These are phyloP conservation scores for Fusarium albosuccineum DNA, from an alignment of 2,329 filamentous ascomycete genomes.

Conservation along the genomic window DNA sequence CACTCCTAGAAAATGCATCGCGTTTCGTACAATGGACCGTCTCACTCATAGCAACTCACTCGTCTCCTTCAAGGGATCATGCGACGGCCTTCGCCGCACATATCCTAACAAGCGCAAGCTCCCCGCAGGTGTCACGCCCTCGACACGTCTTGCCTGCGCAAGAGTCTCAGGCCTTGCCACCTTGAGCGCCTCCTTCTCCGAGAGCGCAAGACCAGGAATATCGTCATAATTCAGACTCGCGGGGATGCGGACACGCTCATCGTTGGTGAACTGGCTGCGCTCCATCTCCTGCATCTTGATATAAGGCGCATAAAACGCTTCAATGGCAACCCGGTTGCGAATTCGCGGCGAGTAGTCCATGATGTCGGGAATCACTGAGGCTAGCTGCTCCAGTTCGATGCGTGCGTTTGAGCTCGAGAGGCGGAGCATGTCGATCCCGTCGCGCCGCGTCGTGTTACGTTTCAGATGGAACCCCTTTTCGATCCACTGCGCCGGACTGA, in stretches of 20 bases:
- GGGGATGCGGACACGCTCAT: constrained; percentile 82
- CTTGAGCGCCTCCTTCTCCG: constrained; percentile 80
- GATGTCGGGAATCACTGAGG: constrained; percentile 69
- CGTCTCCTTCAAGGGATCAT: background rate
- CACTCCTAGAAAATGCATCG: background rate
- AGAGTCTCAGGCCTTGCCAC: constrained; percentile 83
- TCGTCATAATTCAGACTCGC: constrained; percentile 79
- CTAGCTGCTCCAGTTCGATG: constrained; percentile 65
- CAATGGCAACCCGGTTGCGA: constrained; percentile 79
- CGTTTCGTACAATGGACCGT: background rate
- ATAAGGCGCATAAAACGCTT: constrained; percentile 89
- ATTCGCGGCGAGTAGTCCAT: constrained; percentile 68
- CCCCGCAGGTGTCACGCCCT: constrained; percentile 78
- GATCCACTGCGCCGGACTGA: constrained; percentile 76
- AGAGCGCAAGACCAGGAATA: constrained; percentile 81
- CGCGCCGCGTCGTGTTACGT: constrained; percentile 74
- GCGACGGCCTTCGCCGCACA: constrained; percentile 59
- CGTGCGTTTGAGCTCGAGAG: constrained; percentile 66
- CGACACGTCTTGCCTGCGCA: constrained; percentile 88
- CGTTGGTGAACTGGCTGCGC: constrained; percentile 76
- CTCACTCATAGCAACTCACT: constrained; percentile 8
- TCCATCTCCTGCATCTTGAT: constrained; percentile 78
- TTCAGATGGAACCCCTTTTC: constrained; percentile 77
- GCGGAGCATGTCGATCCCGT: constrained; percentile 84
- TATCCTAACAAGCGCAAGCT: constrained; percentile 72